Conservation (phyloP, 2,329 filamentous ascomycete species). For the Hypoxylon sp. region DNA sequence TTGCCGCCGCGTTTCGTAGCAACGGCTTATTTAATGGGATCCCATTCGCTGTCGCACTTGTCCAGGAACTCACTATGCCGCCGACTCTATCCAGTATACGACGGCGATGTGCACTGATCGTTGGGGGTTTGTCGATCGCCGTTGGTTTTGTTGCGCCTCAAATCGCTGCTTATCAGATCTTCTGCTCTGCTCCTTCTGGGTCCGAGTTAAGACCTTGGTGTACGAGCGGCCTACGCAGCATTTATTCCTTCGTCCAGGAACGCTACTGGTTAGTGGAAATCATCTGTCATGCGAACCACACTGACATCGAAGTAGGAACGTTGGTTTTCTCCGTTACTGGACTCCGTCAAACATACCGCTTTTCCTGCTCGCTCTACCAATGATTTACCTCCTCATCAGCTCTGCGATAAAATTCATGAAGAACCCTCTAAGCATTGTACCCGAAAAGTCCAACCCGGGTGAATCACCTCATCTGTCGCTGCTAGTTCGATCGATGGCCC, state of each 20-base stretch:
- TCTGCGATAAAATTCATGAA: conserved; percentile 65
- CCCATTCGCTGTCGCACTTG: conserved; percentile 70
- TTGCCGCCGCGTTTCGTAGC: conserved; percentile 80
- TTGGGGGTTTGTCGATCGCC: conserved; percentile 76
- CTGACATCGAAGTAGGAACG: conserved; percentile 71
- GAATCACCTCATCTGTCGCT: conserved; percentile 29
- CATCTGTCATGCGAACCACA: conserved; percentile 30
- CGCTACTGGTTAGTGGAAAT: conserved; percentile 83
- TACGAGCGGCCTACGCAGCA: conserved; percentile 76
- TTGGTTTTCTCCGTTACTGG: conserved; percentile 92
- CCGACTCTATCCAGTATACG: conserved; percentile 58
- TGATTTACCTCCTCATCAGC: conserved; percentile 74
- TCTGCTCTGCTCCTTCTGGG: conserved; percentile 63
- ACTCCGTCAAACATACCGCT: conserved; percentile 86
- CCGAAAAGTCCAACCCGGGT: not conserved
- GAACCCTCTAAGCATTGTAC: conserved; percentile 18
- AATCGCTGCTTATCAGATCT: conserved; percentile 77
- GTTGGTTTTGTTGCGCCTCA: conserved; percentile 80
- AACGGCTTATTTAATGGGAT: conserved; percentile 89
- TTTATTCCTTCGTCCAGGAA: conserved; percentile 90
- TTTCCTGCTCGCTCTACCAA: conserved; percentile 85
- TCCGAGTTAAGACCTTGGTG: conserved; percentile 78
- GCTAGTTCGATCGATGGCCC: conserved; percentile 70
- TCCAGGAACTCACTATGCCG: conserved; percentile 55
- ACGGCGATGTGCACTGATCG: conserved; percentile 68